Evolutionary conservation across 345 rosid genomes (phyloP).

Genomic region (Eucalyptus pauciflora): DNA sequence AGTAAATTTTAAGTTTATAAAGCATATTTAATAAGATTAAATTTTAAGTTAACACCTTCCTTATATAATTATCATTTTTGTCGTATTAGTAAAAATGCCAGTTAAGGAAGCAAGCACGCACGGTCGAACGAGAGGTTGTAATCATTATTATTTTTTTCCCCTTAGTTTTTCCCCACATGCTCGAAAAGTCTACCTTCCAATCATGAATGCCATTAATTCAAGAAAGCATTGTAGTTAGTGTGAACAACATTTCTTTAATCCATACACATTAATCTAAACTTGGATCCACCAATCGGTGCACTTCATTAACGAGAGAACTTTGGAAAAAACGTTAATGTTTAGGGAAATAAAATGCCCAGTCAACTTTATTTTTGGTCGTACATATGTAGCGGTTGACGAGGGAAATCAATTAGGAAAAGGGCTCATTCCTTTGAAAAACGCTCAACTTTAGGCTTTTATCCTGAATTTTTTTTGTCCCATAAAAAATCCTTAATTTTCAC

Average conservation of each 20-base stretch:
- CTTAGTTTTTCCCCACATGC: background rate
- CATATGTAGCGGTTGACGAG: background rate
- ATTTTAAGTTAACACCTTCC: background rate
- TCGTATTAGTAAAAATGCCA: background rate
- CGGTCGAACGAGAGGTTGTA: background rate
- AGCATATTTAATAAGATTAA: no score
- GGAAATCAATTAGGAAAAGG: background rate
- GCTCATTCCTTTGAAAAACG: no score
- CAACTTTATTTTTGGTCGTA: background rate
- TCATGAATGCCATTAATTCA: background rate
- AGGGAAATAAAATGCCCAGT: background rate
- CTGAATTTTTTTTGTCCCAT: no score
- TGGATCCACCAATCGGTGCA: background rate
- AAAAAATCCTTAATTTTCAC: no score
- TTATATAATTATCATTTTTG: background rate
- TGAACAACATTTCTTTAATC: background rate
- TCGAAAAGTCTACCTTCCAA: background rate
- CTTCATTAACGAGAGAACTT: background rate
- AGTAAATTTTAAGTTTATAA: no score
- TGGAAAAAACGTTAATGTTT: background rate
- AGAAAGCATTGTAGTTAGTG: background rate
- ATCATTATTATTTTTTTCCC: background rate
- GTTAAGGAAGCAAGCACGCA: background rate
- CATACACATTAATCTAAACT: background rate
- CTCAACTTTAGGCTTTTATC: no score